Base-by-base conservation (phyloP, 2,329 filamentous ascomycete species). In the Neofusicoccum sp. region DNA sequence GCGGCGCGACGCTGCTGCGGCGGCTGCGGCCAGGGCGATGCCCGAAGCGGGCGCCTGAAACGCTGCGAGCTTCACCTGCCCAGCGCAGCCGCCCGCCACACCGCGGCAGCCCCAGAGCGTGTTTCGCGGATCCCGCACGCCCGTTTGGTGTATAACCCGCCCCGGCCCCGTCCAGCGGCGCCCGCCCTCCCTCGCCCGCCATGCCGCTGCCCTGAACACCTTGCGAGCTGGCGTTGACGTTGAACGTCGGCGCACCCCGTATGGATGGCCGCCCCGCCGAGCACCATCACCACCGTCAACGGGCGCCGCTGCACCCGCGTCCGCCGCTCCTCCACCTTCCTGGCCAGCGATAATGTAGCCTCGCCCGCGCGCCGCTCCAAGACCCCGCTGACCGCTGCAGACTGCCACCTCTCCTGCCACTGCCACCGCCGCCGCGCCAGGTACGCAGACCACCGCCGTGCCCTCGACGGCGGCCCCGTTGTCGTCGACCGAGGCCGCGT, bases 231-330 rank as follows among this genome's bases (percentile, higher is more conserved):
- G 45, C 52, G 52, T 56, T 56, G 52, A 56, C 54, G 54, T 58
- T 58, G 54, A 58, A 44, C 54, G 54, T 58, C 54, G 39, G 36
- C 54, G 52, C 54, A 72, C 65, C 70, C 64, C 65, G 66, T 68
- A 64, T 71, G 71, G 68, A 77, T 77, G 75, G 74, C 75, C 65
- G 70, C 73, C 67, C 75, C 74, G 43, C 69, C 70, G 70, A 71
- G 73, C 48, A 71, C 70, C 50, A 73, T 72, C 58, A 76, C 74
- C 62, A 76, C 74, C 63, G 74, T 77, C 66, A 74, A 64, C 66
- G 75, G 75, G 67, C 71, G 71, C 68, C 71, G 72, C 69, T 77
- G 75, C 69, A 77, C 74, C 66, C 73, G 75, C 65, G 74, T 74
- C 62, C 73, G 72, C 16, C 36, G 41, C 45, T 47, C 62, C 56